A percentile compares a stretch with the other conserved stretches of the same genome.
Conservation (phyloP, 1,139 yeast species). For the Pichia sp. region DNA sequence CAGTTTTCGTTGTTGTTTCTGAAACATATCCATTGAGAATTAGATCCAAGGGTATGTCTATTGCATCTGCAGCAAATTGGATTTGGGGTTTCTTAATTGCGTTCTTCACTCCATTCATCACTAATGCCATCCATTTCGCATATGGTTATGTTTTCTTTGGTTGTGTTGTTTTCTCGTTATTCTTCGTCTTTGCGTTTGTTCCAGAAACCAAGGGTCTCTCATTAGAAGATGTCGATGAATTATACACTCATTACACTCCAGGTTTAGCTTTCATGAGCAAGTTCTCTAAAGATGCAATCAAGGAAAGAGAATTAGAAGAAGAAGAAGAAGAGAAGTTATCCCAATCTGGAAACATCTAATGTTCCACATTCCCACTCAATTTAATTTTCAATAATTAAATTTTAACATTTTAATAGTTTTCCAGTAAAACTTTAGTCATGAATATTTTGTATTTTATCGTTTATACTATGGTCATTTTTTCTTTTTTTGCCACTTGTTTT, state of each 20-base stretch:
- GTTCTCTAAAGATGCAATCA: slow-evolving; percentile 4
- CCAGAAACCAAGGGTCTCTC: slow-evolving; percentile 71
- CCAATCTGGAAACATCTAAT: not conserved
- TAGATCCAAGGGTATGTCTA: slow-evolving; percentile 72
- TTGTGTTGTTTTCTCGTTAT: slow-evolving; percentile 50
- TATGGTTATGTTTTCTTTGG: slow-evolving; percentile 76
- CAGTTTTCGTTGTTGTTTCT: slow-evolving; percentile 69
- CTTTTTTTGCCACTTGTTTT: not conserved
- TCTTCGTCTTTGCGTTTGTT: slow-evolving; percentile 60
- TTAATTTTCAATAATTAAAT: too few species aligned
- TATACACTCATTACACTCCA: slow-evolving; percentile 39
- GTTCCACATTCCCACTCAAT: too few species aligned
- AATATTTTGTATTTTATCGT: not conserved
- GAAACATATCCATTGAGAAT: slow-evolving; percentile 76
- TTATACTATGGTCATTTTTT: not conserved
- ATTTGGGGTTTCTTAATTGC: slow-evolving; percentile 72
- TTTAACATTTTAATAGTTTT: too few species aligned
- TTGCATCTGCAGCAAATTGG: slow-evolving; percentile 76
- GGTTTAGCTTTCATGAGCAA: slow-evolving; percentile 26
- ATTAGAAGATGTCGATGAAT: slow-evolving; percentile 66
- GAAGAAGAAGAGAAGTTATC: not conserved
- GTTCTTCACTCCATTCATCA: slow-evolving; percentile 66
- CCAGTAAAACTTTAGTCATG: not conserved
- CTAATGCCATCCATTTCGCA: slow-evolving; percentile 46
- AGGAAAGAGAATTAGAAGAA: not conserved